Evolutionary conservation across 352 stramenopile species (phyloP), one percentile per base, ranked within the genome.

Genomic region (Globisporangium canariense): DNA sequence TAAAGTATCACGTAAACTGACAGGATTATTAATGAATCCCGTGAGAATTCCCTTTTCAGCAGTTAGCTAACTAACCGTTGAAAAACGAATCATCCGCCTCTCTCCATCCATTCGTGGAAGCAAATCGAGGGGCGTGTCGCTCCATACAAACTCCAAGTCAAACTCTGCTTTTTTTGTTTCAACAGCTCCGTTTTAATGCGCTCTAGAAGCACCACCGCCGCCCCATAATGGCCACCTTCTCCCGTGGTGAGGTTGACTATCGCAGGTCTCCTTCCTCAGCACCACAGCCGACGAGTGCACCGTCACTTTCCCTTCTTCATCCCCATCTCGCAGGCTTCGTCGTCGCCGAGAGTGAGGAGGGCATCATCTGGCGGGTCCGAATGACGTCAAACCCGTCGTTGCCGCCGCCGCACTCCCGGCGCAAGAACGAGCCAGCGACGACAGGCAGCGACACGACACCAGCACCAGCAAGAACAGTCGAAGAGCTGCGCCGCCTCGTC

Each of bases 321-420:
- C 32, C 52, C 52, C 32, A 58, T 58, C 52, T 32, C 30, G 18
- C n/a, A 52, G 46, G n/a, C 32, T 11, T 22, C 18, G 52, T 22
- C 18, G 52, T 45, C 30, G 30, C 30, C 30, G 9, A 41, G 9
- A 41, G 36, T 1, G 36, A 25, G 32, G 36, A 25, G 32, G 34
- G 58, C 58, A 64, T 64, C 58, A 64, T 64, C 58, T 50, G 46
- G 34, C 20, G n/a, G 13, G 28, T 38, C 50, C 47, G 16, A 64
- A 64, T 64, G 58, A 64, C 58, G 47, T 64, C 58, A 64, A 64
- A 58, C 46, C 47, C 47, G 32, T 36, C 7, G 50, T 20, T 41
- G 50, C 40, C 43, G 14, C 40, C 43, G 7, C 34, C 20, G 54
- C n/a, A 43, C n/a, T 41, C 30, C 30, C 41, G 41, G 58, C 32